A percentile compares a stretch with the other conserved stretches of the same genome.
Evolutionary conservation across 805 yeast genomes (phyloP).

Genomic region (Pichia pseudocactophila): DNA sequence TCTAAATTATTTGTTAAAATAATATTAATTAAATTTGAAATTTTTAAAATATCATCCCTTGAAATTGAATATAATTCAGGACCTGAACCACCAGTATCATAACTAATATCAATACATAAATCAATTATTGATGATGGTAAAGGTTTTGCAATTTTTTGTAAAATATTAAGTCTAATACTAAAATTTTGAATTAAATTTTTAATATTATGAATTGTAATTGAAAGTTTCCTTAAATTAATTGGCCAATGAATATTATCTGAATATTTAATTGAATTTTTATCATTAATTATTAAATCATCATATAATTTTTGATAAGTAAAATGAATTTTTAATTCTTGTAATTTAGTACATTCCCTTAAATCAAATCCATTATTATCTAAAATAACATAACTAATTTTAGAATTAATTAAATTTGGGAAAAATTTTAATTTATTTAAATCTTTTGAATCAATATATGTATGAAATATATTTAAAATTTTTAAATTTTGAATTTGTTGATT

Average conservation of each 20-base stretch:
- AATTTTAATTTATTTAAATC: slow-evolving; percentile 20
- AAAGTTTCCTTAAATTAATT: slow-evolving; percentile 20
- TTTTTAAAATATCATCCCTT: slow-evolving; percentile 23
- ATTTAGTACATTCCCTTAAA: slow-evolving; percentile 19
- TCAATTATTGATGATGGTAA: slow-evolving; percentile 23
- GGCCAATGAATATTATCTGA: slow-evolving; percentile 21
- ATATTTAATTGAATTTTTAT: background rate
- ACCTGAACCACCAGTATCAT: slow-evolving; percentile 26
- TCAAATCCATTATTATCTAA: slow-evolving; percentile 24
- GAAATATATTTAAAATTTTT: slow-evolving; percentile 22
- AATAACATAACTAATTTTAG: slow-evolving; percentile 24
- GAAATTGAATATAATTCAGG: slow-evolving; percentile 23
- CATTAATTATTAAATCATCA: slow-evolving; percentile 10
- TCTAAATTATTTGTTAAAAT: slow-evolving; percentile 22
- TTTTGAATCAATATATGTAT: slow-evolving; percentile 22
- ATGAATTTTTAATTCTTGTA: slow-evolving; percentile 25
- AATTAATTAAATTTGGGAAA: slow-evolving; percentile 24
- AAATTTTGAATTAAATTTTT: slow-evolving; percentile 23
- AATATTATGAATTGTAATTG: slow-evolving; percentile 24
- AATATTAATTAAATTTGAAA: slow-evolving; percentile 20
- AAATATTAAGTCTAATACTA: slow-evolving; percentile 21
- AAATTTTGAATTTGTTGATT: slow-evolving; percentile 14
- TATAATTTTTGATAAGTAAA: slow-evolving; percentile 20
- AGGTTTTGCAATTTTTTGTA: slow-evolving; percentile 21
- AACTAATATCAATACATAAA: slow-evolving; percentile 24